Conservation (phyloP, 2,329 filamentous ascomycete genomes). For the Basipetospora chlamydospora region DNA sequence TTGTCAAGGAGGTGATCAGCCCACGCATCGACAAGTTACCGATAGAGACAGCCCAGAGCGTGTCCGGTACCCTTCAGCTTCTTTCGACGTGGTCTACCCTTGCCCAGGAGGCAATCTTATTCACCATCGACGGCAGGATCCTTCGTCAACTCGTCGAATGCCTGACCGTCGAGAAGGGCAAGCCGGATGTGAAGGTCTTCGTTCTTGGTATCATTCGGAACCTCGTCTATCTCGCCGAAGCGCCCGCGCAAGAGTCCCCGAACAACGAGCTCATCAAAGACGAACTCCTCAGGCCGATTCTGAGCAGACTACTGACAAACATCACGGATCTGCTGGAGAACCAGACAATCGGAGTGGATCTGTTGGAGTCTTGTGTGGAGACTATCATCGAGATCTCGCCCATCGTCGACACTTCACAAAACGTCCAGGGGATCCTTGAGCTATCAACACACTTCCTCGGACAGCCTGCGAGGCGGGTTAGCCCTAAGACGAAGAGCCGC, state of each 20-base stretch:
- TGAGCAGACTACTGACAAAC: conserved; percentile 47
- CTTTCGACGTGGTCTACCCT: conserved; percentile 69
- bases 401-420: conserved; percentile 50
- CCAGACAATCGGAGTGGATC: conserved; percentile 48
- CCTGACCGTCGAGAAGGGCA: conserved; percentile 56
- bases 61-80: conserved; percentile 70
- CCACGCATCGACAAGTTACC: conserved; percentile 68
- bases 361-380: conserved; percentile 67
- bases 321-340: conserved; percentile 53
- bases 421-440: conserved; percentile 63
- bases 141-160: conserved; percentile 59
- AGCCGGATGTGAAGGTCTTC: conserved; percentile 76
- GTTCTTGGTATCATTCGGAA: conserved; percentile 62
- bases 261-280: conserved; percentile 41
- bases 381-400: conserved; percentile 63
- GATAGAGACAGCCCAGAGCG: conserved; percentile 73
- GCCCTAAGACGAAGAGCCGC: conserved; percentile 66
- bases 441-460: conserved; percentile 70
- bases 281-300: conserved; percentile 41
- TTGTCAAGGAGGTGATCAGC: conserved; percentile 62
- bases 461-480: conserved; percentile 73
- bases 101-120: conserved; percentile 50
- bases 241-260: conserved; percentile 38
- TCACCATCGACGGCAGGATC: conserved; percentile 47
- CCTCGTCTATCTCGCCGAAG: conserved; percentile 45